These are phyloP conservation scores for Solanum chiquidenum DNA, from an alignment of 257 asterid species.

Conservation along the genomic window DNA sequence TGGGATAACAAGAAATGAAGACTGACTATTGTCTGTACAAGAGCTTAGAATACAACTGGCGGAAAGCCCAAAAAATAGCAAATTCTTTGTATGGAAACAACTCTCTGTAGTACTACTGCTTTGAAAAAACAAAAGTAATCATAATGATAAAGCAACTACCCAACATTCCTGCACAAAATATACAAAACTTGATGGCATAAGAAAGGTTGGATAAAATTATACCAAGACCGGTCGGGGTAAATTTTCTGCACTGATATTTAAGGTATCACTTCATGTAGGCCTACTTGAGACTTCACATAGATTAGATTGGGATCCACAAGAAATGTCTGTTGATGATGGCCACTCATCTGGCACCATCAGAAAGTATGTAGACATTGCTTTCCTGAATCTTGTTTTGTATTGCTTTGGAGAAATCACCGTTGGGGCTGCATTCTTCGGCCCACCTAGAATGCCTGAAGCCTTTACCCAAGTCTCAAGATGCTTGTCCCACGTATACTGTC, in stretches of 20 bases:
- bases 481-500: slow-evolving; percentile 98
- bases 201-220: not conserved
- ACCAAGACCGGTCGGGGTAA: not conserved
- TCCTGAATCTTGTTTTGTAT: slow-evolving; percentile 89
- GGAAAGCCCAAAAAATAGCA: not conserved
- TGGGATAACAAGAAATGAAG: not conserved
- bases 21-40: not conserved
- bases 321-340: slow-evolving; percentile 49
- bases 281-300: slow-evolving; percentile 21
- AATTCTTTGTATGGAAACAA: not conserved
- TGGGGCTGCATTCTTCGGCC: slow-evolving; percentile 70
- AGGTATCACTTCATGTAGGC: not conserved
- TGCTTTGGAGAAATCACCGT: slow-evolving; percentile 94
- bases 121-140: not conserved
- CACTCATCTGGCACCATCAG: slow-evolving; percentile 94
- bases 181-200: not conserved
- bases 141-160: not conserved
- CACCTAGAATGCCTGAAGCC: slow-evolving; percentile 90
- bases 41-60: not conserved
- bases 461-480: slow-evolving; percentile 96
- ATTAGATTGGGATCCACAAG: slow-evolving; percentile 54
- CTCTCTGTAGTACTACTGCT: not conserved
- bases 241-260: not conserved
- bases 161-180: not conserved
- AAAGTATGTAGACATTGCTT: slow-evolving; percentile 89